Evolutionary conservation across 306 rosid species (phyloP), one percentile per base, ranked within the genome.

Genomic region (Cicer cuneatum): DNA sequence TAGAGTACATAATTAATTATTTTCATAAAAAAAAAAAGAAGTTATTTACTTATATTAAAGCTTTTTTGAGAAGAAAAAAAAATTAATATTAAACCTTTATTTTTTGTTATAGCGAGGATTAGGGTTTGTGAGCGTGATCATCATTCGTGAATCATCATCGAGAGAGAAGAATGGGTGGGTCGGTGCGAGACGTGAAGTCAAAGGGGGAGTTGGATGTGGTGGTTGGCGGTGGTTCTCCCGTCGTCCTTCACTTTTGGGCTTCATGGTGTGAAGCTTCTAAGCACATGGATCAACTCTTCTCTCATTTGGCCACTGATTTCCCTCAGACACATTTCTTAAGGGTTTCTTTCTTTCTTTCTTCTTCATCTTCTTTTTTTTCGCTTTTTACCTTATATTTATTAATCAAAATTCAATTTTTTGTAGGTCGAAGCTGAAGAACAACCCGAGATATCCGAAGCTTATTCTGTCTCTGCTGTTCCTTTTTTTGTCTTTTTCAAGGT

Each of bases 261-360:
- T 85, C 96, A 2, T 94, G 98, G 98, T 94, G 98, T 53, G 97
- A 88, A 35, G 98, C 98, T 75, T 94, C 98, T 3, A 90, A 87
- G 85, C 97, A 88, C 87, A 94, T 94, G 98, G 98, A 94, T 81
- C 84, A 88, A 71, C 87, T 94, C 86, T 85, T 90, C 72, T 80
- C 92, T 19, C 98, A 87, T 78, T 87, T 94, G 42, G 79, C 95
- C 79, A 85, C 87, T 5, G 98, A 94, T 86, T 88, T 92, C 73
- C 98, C 98, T 61, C 86, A 72, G 4, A 82, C 89, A 39, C 87
- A 82, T 46, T 91, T 94, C 90, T 69, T 88, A 15, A 86, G 98
- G 92, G 98, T 94, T 71, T 77, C 11, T 33, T 18, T 58, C 29
- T 0, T 38, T 13, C 56, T 19, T 10, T 14, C 18, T 5, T 6